A percentile compares a stretch with the other conserved stretches of the same genome.
phyloP scores from a whole-genome alignment of 805 yeast genomes.

The Starmerella davenportii region DNA sequence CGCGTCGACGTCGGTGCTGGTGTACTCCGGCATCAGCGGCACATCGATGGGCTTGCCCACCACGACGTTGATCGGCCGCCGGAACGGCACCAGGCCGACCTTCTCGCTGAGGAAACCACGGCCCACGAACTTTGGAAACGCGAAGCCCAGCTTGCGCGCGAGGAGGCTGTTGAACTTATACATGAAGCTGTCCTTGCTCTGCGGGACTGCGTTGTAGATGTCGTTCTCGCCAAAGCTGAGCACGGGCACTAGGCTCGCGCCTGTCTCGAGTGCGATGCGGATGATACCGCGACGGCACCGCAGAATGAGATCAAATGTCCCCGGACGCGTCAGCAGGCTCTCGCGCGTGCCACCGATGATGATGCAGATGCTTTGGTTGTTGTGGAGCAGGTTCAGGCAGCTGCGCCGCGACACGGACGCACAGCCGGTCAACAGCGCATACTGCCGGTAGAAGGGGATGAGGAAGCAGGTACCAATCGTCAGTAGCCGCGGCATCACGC shows the following conservation, averaged over 20 bases:
- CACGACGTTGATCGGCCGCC: constrained; percentile 58
- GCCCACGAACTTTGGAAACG: constrained; percentile 80
- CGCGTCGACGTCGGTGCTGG: constrained; percentile 17
- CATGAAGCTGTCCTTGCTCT: constrained; percentile 29
- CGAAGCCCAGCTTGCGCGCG: constrained; percentile 58
- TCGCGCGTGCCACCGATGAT: constrained; percentile 97
- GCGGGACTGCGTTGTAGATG: constrained; percentile 34
- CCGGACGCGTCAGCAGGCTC: constrained; percentile 39
- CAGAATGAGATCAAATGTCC: constrained; percentile 44
- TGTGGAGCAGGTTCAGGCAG: constrained; percentile 42
- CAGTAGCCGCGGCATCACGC: constrained; percentile 58
- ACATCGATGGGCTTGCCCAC: constrained; percentile 28
- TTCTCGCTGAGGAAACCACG: constrained; percentile 72
- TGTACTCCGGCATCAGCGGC: constrained; percentile 11
- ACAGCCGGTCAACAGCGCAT: constrained; percentile 60
- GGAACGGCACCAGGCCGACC: constrained; percentile 74
- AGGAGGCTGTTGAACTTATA: constrained; percentile 51
- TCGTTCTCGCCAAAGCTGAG: constrained; percentile 81
- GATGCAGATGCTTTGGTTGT: constrained; percentile 61
- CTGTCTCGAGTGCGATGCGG: constrained; percentile 62
- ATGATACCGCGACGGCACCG: constrained; percentile 75
- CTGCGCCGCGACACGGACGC: constrained; percentile 68
- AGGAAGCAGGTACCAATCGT: constrained; percentile 71
- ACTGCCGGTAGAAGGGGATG: constrained; percentile 79
- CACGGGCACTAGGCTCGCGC: constrained; percentile 73